These are phyloP conservation scores for Clavaria fumosa DNA, from an alignment of 768 basidiomycete species.

Conservation along the genomic window DNA sequence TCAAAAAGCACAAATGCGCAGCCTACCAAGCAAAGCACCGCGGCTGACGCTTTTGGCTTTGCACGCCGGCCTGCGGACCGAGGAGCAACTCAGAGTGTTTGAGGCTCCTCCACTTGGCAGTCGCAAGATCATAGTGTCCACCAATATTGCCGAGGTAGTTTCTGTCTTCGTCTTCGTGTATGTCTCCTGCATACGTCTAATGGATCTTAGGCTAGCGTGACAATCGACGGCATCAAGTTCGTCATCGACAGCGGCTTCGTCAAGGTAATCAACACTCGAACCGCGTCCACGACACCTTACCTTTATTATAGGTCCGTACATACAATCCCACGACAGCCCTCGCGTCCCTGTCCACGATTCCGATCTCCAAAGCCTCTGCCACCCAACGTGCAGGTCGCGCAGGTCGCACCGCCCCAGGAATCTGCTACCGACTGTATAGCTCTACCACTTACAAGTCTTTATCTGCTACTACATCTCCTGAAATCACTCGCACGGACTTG, in stretches of 20 bases:
- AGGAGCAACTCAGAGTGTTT: constrained; percentile 82
- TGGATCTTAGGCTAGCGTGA: constrained; percentile 66
- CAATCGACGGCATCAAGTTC: constrained; percentile 89
- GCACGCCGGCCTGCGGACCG: constrained; percentile 77
- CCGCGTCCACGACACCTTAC: not conserved
- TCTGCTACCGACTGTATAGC: constrained; percentile 87
- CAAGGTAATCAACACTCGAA: constrained; percentile 39
- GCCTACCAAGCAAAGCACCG: constrained; percentile 37
- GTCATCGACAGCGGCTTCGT: constrained; percentile 93
- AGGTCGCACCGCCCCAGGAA: constrained; percentile 81
- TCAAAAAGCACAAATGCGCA: constrained; percentile 10
- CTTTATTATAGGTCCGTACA: constrained; percentile 52
- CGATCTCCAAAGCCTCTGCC: constrained; percentile 78
- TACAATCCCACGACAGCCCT: constrained; percentile 81
- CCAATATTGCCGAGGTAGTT: constrained; percentile 86
- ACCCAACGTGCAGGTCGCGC: constrained; percentile 90
- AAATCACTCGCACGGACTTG: constrained; percentile 84
- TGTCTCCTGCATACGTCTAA: not conserved
- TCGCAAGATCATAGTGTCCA: constrained; percentile 83
- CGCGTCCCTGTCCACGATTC: constrained; percentile 69
- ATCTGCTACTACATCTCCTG: constrained; percentile 62
- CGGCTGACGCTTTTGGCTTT: constrained; percentile 58
- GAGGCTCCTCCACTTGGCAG: constrained; percentile 56
- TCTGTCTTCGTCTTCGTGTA: not conserved
- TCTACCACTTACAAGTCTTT: constrained; percentile 43